These are phyloP conservation scores for Blastobotrys capitulatus DNA, from an alignment of 1,139 yeast genomes.

Conservation along the genomic window DNA sequence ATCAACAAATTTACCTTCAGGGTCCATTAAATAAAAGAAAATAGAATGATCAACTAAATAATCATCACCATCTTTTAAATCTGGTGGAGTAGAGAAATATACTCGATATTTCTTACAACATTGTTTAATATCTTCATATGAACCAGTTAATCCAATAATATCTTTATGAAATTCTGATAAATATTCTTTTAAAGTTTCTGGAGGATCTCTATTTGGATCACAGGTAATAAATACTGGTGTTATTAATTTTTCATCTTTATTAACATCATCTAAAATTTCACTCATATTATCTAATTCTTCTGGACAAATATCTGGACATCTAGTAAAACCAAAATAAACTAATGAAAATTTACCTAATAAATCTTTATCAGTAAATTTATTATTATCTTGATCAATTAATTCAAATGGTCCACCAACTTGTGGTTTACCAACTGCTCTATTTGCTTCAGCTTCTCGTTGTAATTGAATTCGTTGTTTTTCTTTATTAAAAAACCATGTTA, in stretches of 20 bases:
- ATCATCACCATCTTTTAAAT: slow-evolving; percentile 91
- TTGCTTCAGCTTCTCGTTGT: slow-evolving; percentile 73
- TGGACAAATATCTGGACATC: slow-evolving; percentile 98
- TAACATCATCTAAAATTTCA: slow-evolving; percentile 56
- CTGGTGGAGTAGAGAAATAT: slow-evolving; percentile 91
- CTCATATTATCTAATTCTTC: slow-evolving; percentile 93
- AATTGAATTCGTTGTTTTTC: slow-evolving; percentile 71
- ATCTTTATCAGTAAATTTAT: slow-evolving; percentile 68
- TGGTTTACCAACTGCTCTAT: slow-evolving; percentile 87
- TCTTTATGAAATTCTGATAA: slow-evolving; percentile 82
- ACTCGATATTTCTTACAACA: slow-evolving; percentile 87
- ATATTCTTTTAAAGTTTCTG: slow-evolving; percentile 73
- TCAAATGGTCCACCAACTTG: slow-evolving; percentile 86
- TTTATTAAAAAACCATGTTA: slow-evolving; percentile 60
- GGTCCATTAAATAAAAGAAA: slow-evolving; percentile 93
- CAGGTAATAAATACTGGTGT: slow-evolving; percentile 92
- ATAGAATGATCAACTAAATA: slow-evolving; percentile 95
- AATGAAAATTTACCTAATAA: slow-evolving; percentile 72
- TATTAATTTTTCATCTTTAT: slow-evolving; percentile 48
- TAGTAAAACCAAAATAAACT: slow-evolving; percentile 89
- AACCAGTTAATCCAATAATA: slow-evolving; percentile 86
- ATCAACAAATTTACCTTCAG: slow-evolving; percentile 91
- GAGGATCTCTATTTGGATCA: slow-evolving; percentile 91
- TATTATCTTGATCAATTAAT: slow-evolving; percentile 63
- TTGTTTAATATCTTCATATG: slow-evolving; percentile 75